phyloP scores from a whole-genome alignment of 805 yeast species.

The Diddensiella transvaalensis region DNA sequence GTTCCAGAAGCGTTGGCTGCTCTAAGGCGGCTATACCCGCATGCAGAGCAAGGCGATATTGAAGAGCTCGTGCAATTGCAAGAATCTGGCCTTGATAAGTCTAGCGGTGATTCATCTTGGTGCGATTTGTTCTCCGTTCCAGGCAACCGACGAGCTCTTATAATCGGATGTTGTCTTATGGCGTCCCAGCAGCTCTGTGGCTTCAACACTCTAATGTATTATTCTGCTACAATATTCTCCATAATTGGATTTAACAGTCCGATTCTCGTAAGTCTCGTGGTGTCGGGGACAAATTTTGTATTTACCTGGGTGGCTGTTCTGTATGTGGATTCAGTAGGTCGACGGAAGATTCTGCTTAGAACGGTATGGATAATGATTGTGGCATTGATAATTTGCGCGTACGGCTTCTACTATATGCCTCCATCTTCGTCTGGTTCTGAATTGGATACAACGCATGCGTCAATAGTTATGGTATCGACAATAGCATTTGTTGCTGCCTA shows the following conservation, averaged over 20 bases:
- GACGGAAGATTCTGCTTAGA: constrained; percentile 72
- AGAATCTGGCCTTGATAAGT: constrained; percentile 31
- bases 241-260: constrained; percentile 84
- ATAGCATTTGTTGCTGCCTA: constrained; percentile 84
- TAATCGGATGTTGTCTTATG: constrained; percentile 89
- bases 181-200: constrained; percentile 97
- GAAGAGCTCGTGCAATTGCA: constrained; percentile 65
- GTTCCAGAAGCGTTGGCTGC: constrained; percentile 66
- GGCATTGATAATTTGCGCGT: constrained; percentile 73
- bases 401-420: constrained; percentile 54
- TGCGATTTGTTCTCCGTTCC: constrained; percentile 32
- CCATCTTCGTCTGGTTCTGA: neutral
- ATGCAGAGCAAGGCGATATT: constrained; percentile 60
- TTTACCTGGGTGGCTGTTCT: constrained; percentile 83
- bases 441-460: neutral
- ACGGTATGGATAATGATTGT: constrained; percentile 82
- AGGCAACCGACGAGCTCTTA: constrained; percentile 57
- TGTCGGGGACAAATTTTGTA: constrained; percentile 90
- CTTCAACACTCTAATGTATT: constrained; percentile 94
- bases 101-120: constrained; percentile 12
- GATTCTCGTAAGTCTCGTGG: constrained; percentile 78
- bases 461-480: constrained; percentile 72
- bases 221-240: constrained; percentile 86
- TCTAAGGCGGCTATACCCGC: constrained; percentile 56
- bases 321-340: constrained; percentile 82